A percentile compares a stretch with the other conserved stretches of the same genome.
Evolutionary conservation across 345 rosid genomes (phyloP).

Genomic region (Draba incana): DNA sequence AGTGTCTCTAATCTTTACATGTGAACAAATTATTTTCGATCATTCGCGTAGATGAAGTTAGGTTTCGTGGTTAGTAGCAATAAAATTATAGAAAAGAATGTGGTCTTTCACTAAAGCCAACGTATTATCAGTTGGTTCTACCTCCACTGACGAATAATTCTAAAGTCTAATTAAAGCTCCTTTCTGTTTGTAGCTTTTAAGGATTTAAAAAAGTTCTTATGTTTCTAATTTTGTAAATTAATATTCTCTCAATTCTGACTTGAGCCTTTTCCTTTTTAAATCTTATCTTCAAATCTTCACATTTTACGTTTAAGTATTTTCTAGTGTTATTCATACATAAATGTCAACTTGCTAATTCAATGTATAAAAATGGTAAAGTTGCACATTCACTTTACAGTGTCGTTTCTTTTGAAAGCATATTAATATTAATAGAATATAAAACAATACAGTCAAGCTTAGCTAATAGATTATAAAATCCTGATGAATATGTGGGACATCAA

Average conservation of each 20-base stretch:
- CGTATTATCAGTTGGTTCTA: conserved; percentile 22
- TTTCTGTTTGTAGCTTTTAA: conserved; percentile 24
- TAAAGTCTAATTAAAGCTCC: conserved; percentile 7
- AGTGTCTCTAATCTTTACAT: no score
- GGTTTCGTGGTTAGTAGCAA: conserved; percentile 32
- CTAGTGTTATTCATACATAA: neutral
- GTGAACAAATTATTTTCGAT: no score
- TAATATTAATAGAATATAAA: neutral
- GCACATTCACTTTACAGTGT: conserved; percentile 9
- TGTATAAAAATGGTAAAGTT: neutral
- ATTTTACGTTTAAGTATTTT: conserved; percentile 9
- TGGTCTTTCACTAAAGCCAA: conserved; percentile 32
- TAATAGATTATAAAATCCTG: neutral
- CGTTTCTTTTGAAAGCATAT: conserved; percentile 8
- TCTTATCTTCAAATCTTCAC: neutral
- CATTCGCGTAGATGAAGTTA: conserved; percentile 5
- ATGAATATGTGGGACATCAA: neutral
- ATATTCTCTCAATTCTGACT: conserved; percentile 19
- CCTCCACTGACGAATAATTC: conserved; percentile 18
- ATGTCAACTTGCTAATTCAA: conserved; percentile 12
- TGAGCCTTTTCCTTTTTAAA: neutral
- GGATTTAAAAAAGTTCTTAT: conserved; percentile 7
- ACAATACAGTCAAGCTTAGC: neutral
- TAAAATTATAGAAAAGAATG: conserved; percentile 18
- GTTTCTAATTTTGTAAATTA: neutral